phyloP scores from a whole-genome alignment of 352 stramenopile species.

The Phytophthora tubulina region DNA sequence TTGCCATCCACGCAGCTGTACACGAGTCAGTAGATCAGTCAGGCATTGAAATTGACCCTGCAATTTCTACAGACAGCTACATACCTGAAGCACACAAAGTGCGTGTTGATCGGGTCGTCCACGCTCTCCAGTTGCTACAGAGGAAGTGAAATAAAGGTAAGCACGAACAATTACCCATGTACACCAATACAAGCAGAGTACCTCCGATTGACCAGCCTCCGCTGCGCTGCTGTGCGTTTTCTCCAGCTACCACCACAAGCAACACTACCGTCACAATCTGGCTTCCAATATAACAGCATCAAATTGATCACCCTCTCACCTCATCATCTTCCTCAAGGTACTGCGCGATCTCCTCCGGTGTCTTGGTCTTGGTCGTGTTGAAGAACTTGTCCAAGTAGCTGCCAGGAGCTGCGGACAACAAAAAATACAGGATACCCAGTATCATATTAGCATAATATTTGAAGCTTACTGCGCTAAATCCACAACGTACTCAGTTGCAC shows the following conservation, averaged over 20 bases:
- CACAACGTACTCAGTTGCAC: conserved; percentile 64
- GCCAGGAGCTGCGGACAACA: conserved; percentile 41
- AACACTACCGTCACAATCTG: conserved; percentile 14
- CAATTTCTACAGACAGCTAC: neutral
- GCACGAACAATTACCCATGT: neutral
- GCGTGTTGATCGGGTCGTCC: conserved; percentile 95
- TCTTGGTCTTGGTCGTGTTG: conserved; percentile 78
- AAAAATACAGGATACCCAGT: neutral
- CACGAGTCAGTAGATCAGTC: conserved; percentile 7
- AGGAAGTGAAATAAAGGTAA: neutral
- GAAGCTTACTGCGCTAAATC: neutral
- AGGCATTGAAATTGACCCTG: too few relatives aligned
- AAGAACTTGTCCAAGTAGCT: conserved; percentile 91
- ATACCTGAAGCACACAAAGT: conserved; percentile 96
- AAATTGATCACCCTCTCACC: conserved; percentile 35
- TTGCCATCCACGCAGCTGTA: conserved; percentile 87
- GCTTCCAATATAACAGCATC: neutral
- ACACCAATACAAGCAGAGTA: conserved; percentile 22
- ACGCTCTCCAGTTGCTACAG: conserved; percentile 87
- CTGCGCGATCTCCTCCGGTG: conserved; percentile 83
- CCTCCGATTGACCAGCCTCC: conserved; percentile 90
- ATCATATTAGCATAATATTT: neutral
- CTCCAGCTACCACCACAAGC: conserved; percentile 74
- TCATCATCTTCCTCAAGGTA: conserved; percentile 93
- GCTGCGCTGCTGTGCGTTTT: conserved; percentile 93